Evolutionary conservation across 2,329 filamentous ascomycete species (phyloP).

Genomic region (Pseudocercospora musae): DNA sequence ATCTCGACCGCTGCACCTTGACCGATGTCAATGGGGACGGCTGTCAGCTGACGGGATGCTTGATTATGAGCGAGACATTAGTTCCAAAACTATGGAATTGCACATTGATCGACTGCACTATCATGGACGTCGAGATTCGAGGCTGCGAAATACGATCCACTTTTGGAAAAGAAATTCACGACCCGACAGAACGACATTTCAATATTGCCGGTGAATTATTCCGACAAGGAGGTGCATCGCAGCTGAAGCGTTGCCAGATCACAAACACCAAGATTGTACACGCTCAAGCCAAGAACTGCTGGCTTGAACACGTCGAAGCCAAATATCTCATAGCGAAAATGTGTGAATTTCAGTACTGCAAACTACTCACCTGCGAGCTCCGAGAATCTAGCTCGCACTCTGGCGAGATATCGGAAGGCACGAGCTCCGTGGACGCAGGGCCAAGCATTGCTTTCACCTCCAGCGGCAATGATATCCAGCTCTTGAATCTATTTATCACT

Average conservation of each 20-base stretch:
- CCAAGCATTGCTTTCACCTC: background rate
- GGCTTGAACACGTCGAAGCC: background rate
- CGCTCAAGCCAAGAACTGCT: background rate
- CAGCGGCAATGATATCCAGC: background rate
- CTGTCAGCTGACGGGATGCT: background rate
- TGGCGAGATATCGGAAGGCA: background rate
- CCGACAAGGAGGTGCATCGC: background rate
- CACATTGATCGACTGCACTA: background rate
- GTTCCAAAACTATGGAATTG: background rate
- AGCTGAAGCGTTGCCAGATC: background rate
- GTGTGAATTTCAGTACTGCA: background rate
- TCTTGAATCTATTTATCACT: background rate
- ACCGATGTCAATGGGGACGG: background rate
- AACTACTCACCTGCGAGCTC: background rate
- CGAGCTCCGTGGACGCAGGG: background rate
- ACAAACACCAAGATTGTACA: background rate
- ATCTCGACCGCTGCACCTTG: background rate
- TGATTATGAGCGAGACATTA: background rate
- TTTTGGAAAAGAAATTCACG: background rate
- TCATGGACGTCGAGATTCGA: background rate
- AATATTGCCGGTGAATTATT: background rate
- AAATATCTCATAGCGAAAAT: background rate
- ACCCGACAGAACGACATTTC: background rate
- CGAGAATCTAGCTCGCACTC: background rate
- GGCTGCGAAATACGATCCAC: background rate